Evolutionary conservation across 495 filamentous ascomycete species (phyloP).

Genomic region (Aspergillus conjunctus): DNA sequence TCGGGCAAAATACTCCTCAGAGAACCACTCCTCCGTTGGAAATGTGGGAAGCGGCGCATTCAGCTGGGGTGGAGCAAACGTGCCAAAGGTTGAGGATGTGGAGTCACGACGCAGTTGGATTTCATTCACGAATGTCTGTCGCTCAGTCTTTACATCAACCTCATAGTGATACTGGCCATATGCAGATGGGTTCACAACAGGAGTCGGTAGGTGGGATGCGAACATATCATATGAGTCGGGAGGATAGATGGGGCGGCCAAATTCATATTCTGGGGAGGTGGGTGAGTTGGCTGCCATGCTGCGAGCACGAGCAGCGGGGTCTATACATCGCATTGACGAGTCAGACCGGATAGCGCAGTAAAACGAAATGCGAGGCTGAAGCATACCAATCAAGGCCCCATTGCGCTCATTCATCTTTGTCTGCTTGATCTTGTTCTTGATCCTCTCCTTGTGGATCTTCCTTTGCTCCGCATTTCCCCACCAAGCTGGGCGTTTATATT

Average conservation of each 20-base stretch:
- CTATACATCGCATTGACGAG: constrained; percentile 12
- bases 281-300: constrained; percentile 55
- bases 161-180: constrained; percentile 73
- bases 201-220: constrained; percentile 52
- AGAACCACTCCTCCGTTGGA: constrained; percentile 73
- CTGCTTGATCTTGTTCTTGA: constrained; percentile 96
- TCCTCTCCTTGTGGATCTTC: constrained; percentile 83
- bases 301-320: constrained; percentile 25
- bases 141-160: constrained; percentile 92
- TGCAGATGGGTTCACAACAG: constrained; percentile 32
- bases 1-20: constrained; percentile 66
- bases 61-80: constrained; percentile 74
- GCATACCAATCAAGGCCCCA: constrained; percentile 45
- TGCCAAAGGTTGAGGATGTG: constrained; percentile 83
- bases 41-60: constrained; percentile 66
- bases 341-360: constrained; percentile 9
- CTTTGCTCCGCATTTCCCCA: constrained; percentile 91
- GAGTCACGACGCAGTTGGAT: constrained; percentile 81
- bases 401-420: constrained; percentile 91
- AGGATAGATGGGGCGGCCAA: constrained; percentile 60
- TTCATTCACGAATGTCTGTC: constrained; percentile 93
- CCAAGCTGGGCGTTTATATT: constrained; percentile 97
- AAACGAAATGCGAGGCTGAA: constrained; percentile 6
- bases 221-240: constrained; percentile 61
- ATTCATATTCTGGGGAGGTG: constrained; percentile 70